Conservation (phyloP, 2,329 filamentous ascomycete species). For the Ceratocystis ficicola region DNA sequence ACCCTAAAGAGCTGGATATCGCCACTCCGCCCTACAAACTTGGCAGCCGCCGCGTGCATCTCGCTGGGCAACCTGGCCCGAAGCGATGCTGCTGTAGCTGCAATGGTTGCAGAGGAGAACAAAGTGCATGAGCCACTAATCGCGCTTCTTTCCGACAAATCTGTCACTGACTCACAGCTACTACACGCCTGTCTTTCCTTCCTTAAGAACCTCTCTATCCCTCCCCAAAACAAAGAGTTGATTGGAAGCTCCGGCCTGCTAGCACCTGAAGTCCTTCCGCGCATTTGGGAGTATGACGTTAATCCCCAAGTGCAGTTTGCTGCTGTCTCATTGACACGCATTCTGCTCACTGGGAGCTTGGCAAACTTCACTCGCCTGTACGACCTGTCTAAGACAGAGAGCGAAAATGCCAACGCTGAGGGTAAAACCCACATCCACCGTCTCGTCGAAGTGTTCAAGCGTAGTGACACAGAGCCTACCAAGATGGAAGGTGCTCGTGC, state of each 20-base stretch:
- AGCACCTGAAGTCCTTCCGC: constrained; percentile 36
- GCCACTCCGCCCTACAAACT: constrained; percentile 30
- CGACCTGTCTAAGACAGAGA: constrained; percentile 31
- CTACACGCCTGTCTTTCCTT: constrained; percentile 47
- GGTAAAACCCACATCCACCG: constrained; percentile 24
- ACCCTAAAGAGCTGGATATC: constrained; percentile 39
- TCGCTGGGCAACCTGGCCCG: constrained; percentile 50
- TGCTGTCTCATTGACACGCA: constrained; percentile 44
- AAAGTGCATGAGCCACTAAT: constrained; percentile 36
- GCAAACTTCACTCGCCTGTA: constrained; percentile 42
- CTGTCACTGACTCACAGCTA: constrained; percentile 38
- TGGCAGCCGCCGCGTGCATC: constrained; percentile 48
- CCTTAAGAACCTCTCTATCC: constrained; percentile 53
- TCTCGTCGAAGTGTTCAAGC: constrained; percentile 31
- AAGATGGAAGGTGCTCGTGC: constrained; percentile 48
- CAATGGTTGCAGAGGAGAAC: constrained; percentile 35
- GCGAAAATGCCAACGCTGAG: constrained; percentile 22
- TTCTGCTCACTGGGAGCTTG: constrained; percentile 43
- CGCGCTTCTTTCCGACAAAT: constrained; percentile 33
- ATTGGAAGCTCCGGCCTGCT: constrained; percentile 39
- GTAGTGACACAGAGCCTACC: constrained; percentile 38
- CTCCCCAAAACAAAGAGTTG: constrained; percentile 40
- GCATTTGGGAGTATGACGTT: constrained; percentile 42
- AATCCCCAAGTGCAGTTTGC: constrained; percentile 48
- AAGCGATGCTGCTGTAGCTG: constrained; percentile 41